Base-by-base conservation (phyloP, 73 alveolate species). In the Tetrahymena malaccensis region DNA sequence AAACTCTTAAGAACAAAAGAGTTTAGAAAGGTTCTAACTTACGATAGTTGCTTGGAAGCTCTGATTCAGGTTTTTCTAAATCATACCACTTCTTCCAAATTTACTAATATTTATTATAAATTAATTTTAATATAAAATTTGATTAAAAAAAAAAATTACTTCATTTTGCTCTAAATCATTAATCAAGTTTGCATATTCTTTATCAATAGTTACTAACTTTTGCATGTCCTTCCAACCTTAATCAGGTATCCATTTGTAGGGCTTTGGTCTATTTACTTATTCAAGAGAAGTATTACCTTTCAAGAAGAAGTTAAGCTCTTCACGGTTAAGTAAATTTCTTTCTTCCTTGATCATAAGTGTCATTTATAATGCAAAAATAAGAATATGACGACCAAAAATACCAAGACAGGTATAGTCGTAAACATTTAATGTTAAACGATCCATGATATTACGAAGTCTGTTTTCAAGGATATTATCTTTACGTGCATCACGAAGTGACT, bases 361-460 rank as follows among this genome's bases (percentile, higher is more conserved):
- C 99, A 99, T 99, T 96, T 99, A 99, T 99, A 99, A 99, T 56
- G 99, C 98, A 99, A 99, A 99, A 99, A 99, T 98, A 95, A 99
- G 98, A 96, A 99, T 99, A 96, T 99, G 99, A 95, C 97, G 98
- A 84, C 99, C 99, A 97, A 99, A 99, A 84, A 99, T 99, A 43
- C 99, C 99, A 38, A 96, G 96, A 97, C 99, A 98, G 10, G 99
- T 99, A 98, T 99, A 99, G 95, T 99, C 99, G 95, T 99, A 99
- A 85, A 99, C 99, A 95, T 98, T 96, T 94, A 98, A 97, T 0
- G 99, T 99, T 94, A 99, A 96, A 97, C 99, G 99, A 93, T 99
- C 99, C 95, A 97, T 99, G 58, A 99, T 98, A 96, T 99, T 99
- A 97, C 99, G 99, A 55, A 98, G 98, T 97, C 99, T 98, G 94